A percentile compares a stretch with the other conserved stretches of the same genome.
These are phyloP conservation scores for Pythium rhizo-oryzae DNA, from an alignment of 352 stramenopile species.

Conservation along the genomic window DNA sequence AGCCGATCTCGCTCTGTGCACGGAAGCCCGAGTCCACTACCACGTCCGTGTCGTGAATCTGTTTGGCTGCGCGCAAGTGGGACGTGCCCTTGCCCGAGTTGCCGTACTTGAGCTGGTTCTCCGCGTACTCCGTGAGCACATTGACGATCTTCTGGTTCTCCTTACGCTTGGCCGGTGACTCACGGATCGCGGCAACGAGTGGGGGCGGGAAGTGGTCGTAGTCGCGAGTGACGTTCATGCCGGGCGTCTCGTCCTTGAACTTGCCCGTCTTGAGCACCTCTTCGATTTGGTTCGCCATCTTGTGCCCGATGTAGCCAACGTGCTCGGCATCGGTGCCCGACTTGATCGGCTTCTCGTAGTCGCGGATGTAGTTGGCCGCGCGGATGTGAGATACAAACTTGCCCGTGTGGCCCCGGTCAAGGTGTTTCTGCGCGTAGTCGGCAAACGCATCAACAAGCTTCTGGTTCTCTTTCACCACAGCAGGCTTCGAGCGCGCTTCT, in stretches of 20 bases:
- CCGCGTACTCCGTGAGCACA: conserved; percentile 63
- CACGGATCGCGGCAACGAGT: conserved; percentile 55
- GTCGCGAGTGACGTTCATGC: conserved; percentile 56
- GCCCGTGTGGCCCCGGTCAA: conserved; percentile 66
- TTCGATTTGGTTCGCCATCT: conserved; percentile 63
- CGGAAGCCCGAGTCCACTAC: conserved; percentile 55
- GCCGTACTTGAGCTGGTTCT: conserved; percentile 72
- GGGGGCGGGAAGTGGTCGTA: conserved; percentile 46
- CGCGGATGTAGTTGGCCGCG: conserved; percentile 59
- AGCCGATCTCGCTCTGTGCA: conserved; percentile 44
- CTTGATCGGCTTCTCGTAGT: conserved; percentile 52
- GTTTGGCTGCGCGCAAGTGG: conserved; percentile 60
- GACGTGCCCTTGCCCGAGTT: conserved; percentile 73
- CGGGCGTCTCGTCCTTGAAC: conserved; percentile 45
- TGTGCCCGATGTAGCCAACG: conserved; percentile 57
- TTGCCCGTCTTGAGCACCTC: conserved; percentile 56
- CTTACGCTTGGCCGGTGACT: conserved; percentile 40
- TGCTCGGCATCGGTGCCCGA: conserved; percentile 40
- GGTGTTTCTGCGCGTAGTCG: conserved; percentile 61
- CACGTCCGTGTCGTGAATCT: conserved; percentile 57
- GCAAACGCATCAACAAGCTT: conserved; percentile 78
- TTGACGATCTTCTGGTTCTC: conserved; percentile 76
- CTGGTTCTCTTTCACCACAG: conserved; percentile 55
- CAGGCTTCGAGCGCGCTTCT: conserved; percentile 51
- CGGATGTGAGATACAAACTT: conserved; percentile 75